Conservation (phyloP, 768 basidiomycete genomes). For the Tulasnella sp. region DNA sequence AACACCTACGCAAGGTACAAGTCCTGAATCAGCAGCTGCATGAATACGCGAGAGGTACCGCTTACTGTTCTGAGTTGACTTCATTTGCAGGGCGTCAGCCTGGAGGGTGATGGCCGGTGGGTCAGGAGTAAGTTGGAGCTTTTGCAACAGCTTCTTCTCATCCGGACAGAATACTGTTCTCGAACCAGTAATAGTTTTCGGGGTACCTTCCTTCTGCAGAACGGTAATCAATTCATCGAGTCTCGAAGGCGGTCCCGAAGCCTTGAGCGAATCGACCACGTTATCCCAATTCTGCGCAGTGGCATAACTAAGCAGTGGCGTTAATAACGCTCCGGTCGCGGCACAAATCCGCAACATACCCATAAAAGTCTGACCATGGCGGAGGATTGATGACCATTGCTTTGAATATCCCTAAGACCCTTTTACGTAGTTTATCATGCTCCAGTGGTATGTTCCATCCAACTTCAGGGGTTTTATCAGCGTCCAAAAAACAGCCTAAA, state of each 20-base stretch:
- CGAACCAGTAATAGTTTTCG: background rate
- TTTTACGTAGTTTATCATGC: background rate
- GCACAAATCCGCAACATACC: background rate
- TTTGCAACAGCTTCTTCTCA: background rate
- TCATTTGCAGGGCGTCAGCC: background rate
- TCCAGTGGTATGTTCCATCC: background rate
- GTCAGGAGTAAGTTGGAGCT: background rate
- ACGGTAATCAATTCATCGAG: background rate
- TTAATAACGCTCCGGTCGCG: background rate
- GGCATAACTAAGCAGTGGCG: background rate
- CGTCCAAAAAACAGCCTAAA: background rate
- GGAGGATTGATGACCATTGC: background rate
- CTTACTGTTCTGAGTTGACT: background rate
- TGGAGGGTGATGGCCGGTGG: background rate
- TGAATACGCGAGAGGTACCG: background rate
- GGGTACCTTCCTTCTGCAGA: background rate
- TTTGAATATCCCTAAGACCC: background rate
- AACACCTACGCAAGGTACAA: too few species aligned
- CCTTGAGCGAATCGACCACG: background rate
- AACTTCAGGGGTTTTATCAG: background rate
- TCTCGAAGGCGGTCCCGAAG: background rate
- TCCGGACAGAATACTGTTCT: background rate
- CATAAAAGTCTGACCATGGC: background rate
- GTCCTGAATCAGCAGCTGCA: too few species aligned
- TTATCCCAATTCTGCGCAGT: background rate